These are phyloP conservation scores for Lantana camara DNA, from an alignment of 257 asterid genomes.

Conservation along the genomic window DNA sequence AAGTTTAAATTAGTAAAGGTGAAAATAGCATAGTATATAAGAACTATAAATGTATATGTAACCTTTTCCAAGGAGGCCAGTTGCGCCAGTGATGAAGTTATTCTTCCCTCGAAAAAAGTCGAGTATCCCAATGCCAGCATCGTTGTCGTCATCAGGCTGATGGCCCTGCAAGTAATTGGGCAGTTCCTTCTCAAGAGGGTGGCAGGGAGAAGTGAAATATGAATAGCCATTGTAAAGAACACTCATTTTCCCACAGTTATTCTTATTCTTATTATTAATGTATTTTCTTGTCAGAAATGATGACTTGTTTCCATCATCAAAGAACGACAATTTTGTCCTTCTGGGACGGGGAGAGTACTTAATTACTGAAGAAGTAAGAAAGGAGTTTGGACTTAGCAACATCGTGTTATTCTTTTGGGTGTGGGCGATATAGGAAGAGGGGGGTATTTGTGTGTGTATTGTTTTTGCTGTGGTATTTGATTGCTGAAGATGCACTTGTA, in stretches of 20 bases:
- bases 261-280: too few relatives aligned
- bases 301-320: background rate
- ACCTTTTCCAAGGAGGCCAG: constrained; percentile 81
- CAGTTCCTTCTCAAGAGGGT: constrained; percentile 39
- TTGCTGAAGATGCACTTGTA: background rate
- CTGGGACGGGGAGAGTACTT: background rate
- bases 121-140: constrained; percentile 55
- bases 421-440: too few relatives aligned
- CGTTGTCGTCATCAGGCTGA: background rate
- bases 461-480: background rate
- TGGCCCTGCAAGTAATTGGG: background rate
- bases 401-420: background rate
- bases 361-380: background rate
- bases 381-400: constrained; percentile 16
- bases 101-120: constrained; percentile 50
- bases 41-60: background rate
- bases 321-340: background rate
- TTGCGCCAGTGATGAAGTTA: constrained; percentile 66
- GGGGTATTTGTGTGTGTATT: background rate
- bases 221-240: constrained; percentile 34
- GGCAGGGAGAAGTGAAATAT: constrained; percentile 35
- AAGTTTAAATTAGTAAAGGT: too few relatives aligned
- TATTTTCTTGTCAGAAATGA: background rate
- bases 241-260: background rate
- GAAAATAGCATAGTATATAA: background rate